A percentile compares a stretch with the other conserved stretches of the same genome.
phyloP scores from a whole-genome alignment of 345 rosid species.

The Aquilaria yunnanensis region DNA sequence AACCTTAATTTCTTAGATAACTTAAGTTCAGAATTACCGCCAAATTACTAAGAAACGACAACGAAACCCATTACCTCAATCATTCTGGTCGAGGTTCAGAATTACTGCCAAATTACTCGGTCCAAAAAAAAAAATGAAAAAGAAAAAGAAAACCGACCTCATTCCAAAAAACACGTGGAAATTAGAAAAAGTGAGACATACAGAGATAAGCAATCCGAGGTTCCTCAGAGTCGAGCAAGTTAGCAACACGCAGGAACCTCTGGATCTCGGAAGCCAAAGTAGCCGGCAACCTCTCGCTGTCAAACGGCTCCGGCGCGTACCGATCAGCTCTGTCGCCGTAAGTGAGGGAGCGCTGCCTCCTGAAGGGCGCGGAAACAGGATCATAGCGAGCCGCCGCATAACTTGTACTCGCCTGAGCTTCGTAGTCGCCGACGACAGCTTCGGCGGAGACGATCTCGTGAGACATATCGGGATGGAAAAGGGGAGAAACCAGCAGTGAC shows the following conservation, averaged over 20 bases:
- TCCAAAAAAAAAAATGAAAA: neutral
- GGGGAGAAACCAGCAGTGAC: conserved; percentile 6
- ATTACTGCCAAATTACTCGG: no score
- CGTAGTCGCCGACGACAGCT: conserved; percentile 27
- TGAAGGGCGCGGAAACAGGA: conserved; percentile 14
- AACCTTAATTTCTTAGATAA: no score
- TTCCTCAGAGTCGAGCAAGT: conserved; percentile 51
- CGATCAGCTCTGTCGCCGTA: conserved; percentile 18
- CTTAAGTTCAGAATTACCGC: no score
- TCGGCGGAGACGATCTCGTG: conserved; percentile 69
- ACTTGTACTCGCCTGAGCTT: conserved; percentile 8
- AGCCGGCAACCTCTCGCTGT: conserved; percentile 87
- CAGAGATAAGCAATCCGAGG: conserved; percentile 90
- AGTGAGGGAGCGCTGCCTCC: conserved; percentile 38
- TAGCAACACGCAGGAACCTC: conserved; percentile 85
- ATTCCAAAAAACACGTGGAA: neutral
- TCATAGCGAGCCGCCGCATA: conserved; percentile 1
- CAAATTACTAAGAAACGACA: no score
- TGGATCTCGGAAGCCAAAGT: conserved; percentile 69
- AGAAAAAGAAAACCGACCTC: neutral
- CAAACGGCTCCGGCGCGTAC: conserved; percentile 57
- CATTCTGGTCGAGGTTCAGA: no score
- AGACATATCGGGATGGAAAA: conserved; percentile 25
- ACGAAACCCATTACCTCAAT: no score
- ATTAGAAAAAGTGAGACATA: conserved; percentile 19